Evolutionary conservation across 2,329 filamentous ascomycete genomes (phyloP).

Genomic region (Fusarium algeriense): DNA sequence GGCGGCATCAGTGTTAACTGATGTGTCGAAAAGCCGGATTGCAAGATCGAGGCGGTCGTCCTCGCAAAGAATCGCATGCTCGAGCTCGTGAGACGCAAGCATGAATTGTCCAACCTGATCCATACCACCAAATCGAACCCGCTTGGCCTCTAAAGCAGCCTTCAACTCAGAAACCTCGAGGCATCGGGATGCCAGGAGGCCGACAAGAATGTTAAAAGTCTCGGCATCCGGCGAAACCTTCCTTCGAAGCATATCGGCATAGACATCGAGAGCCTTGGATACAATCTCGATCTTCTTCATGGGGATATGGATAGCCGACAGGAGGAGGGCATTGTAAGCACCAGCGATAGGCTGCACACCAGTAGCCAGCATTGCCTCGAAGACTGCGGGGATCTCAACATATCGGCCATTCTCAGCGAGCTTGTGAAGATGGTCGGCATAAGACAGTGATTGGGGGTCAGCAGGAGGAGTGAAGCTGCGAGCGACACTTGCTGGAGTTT

Average conservation of each 20-base stretch:
- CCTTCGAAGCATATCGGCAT: slow-evolving; percentile 93
- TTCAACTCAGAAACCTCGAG: slow-evolving; percentile 82
- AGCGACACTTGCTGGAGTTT: slow-evolving; percentile 60
- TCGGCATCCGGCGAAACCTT: slow-evolving; percentile 83
- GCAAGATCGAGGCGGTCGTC: slow-evolving; percentile 90
- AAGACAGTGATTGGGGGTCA: slow-evolving; percentile 74
- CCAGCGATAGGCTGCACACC: slow-evolving; percentile 83
- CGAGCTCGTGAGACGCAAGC: slow-evolving; percentile 87
- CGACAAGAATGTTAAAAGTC: slow-evolving; percentile 90
- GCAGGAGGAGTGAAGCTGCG: slow-evolving; percentile 72
- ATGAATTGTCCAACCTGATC: slow-evolving; percentile 88
- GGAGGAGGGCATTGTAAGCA: slow-evolving; percentile 92
- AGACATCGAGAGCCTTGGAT: slow-evolving; percentile 92
- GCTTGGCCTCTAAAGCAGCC: slow-evolving; percentile 81
- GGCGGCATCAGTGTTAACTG: slow-evolving; percentile 71
- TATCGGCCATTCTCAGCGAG: slow-evolving; percentile 80
- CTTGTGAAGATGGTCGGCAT: slow-evolving; percentile 82
- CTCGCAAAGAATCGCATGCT: slow-evolving; percentile 86
- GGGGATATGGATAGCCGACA: slow-evolving; percentile 86
- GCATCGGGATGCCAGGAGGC: slow-evolving; percentile 82
- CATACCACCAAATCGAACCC: slow-evolving; percentile 86
- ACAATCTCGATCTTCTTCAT: slow-evolving; percentile 84
- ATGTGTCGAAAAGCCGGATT: slow-evolving; percentile 85
- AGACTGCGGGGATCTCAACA: slow-evolving; percentile 89
- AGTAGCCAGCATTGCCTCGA: slow-evolving; percentile 88